phyloP scores from a whole-genome alignment of 805 yeast species.

The Candida hispaniensis region DNA sequence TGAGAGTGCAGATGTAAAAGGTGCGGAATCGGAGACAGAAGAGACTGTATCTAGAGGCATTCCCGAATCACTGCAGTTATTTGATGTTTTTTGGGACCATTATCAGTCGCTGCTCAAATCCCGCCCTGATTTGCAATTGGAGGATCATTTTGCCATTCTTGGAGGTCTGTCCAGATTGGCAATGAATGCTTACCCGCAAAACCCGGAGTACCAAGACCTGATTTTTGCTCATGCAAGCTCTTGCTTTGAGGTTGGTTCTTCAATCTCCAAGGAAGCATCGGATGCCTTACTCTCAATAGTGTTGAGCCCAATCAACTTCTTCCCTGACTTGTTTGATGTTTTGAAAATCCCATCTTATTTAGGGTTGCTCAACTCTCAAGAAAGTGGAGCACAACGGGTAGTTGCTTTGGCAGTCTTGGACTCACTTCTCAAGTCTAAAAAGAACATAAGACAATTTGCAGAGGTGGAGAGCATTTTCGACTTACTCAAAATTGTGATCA shows the following conservation, averaged over 20 bases:
- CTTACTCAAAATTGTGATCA: constrained; percentile 45
- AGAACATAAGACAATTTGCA: constrained; percentile 32
- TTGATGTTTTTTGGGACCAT: constrained; percentile 57
- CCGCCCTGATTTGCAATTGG: constrained; percentile 56
- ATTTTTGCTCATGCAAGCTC: constrained; percentile 45
- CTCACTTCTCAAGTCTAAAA: constrained; percentile 34
- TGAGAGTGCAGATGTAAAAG: constrained; percentile 6
- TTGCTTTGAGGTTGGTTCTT: constrained; percentile 23
- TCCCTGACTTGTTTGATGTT: constrained; percentile 25
- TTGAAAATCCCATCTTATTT: constrained; percentile 39
- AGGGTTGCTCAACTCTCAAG: constrained; percentile 45
- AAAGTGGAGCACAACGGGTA: constrained; percentile 40
- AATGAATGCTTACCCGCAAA: constrained; percentile 53
- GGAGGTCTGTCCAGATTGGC: constrained; percentile 57
- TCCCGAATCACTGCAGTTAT: constrained; percentile 33
- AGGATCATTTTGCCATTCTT: constrained; percentile 52
- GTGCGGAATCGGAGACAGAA: constrained; percentile 12
- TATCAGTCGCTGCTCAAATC: constrained; percentile 43
- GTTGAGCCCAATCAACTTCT: constrained; percentile 27
- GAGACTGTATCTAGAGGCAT: constrained; percentile 17
- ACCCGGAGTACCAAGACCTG: constrained; percentile 47
- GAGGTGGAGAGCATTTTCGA: constrained; percentile 52
- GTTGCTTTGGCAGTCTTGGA: constrained; percentile 54
- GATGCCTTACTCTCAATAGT: constrained; percentile 28
- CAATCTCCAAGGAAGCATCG: constrained; percentile 24